Evolutionary conservation across 495 filamentous ascomycete species (phyloP).

Genomic region (Penicillium pancosmium): DNA sequence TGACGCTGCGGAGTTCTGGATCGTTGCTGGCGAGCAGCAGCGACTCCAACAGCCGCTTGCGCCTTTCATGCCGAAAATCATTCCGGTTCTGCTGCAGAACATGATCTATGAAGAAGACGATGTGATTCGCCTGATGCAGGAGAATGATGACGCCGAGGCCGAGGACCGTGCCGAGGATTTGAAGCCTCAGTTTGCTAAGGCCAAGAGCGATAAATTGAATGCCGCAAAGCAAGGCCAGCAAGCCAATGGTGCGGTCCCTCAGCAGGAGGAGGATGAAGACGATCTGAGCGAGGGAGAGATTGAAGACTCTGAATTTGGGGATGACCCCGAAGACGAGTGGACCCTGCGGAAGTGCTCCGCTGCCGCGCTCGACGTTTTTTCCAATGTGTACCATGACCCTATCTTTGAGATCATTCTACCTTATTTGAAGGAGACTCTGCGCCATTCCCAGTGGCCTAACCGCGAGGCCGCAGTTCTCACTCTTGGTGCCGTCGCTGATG

Average conservation of each 20-base stretch:
- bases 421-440: constrained; percentile 88
- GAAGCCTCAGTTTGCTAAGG: constrained; percentile 88
- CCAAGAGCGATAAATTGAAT: constrained; percentile 56
- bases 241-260: constrained; percentile 53
- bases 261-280: constrained; percentile 58
- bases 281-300: constrained; percentile 90
- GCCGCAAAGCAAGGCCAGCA: constrained; percentile 49
- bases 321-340: constrained; percentile 91
- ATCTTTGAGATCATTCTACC: constrained; percentile 92
- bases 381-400: constrained; percentile 81
- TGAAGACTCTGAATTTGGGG: constrained; percentile 69
- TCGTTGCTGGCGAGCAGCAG: constrained; percentile 86
- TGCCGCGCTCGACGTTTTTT: constrained; percentile 91
- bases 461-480: constrained; percentile 95
- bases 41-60: constrained; percentile 70
- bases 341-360: constrained; percentile 97
- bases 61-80: constrained; percentile 80
- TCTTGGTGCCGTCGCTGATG: constrained; percentile 91
- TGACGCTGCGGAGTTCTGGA: constrained; percentile 97
- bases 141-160: constrained; percentile 85
- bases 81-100: constrained; percentile 87
- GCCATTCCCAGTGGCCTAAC: constrained; percentile 86
- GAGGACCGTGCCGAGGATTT: constrained; percentile 92
- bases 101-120: constrained; percentile 98
- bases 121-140: constrained; percentile 77